Base-by-base conservation (phyloP, 2,329 filamentous ascomycete species). In the Neonectria ditissima region DNA sequence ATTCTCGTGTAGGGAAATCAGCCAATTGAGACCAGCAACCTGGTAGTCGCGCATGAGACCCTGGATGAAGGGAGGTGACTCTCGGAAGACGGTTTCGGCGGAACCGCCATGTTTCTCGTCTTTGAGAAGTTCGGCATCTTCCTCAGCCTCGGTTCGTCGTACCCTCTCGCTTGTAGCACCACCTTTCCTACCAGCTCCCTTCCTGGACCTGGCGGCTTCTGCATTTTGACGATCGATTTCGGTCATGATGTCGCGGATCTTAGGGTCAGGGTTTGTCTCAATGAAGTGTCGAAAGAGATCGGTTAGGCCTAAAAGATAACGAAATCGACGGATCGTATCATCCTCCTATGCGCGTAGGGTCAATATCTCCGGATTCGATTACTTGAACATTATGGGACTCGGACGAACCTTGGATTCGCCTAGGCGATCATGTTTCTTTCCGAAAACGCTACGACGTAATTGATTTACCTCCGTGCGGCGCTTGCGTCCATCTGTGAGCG, bases 271-370 rank as follows among this genome's bases (percentile, higher is more conserved):
- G 76, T 97, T 99, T 9, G 94, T 93, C 76, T 98, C 94, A 81
- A 99, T 99, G 79, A 99, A 99, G 81, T 99, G 96, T 69, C 97
- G 93, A 83, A 99, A 99, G 20, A 99, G 85, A 75, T 99, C 96
- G 16, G 96, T 99, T 55, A 99, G 84, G 26, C 97, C 97, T 14
- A 99, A 87, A 1, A 99, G 87, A 78, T 99, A 99, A 68, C 94
- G 91, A 78, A 99, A 99, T 77, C 96, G 87, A 72, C 95, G 89
- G 75, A 98, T 93, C 1, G 93, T 97, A 75, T 98, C 95, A 84
- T 97, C 93, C 82, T 97, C 95, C 92, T 95, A 59, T 41, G 65
- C 54, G 24, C 10, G 43, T 32, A 16, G 43, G 18, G 59, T 68
- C 26, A 65, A 56, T 48, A 55, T 34, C 10, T 55, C 41, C 28